Evolutionary conservation across 257 asterid genomes (phyloP), one percentile per base, ranked within the genome.

Genomic region (Plantago ovata): DNA sequence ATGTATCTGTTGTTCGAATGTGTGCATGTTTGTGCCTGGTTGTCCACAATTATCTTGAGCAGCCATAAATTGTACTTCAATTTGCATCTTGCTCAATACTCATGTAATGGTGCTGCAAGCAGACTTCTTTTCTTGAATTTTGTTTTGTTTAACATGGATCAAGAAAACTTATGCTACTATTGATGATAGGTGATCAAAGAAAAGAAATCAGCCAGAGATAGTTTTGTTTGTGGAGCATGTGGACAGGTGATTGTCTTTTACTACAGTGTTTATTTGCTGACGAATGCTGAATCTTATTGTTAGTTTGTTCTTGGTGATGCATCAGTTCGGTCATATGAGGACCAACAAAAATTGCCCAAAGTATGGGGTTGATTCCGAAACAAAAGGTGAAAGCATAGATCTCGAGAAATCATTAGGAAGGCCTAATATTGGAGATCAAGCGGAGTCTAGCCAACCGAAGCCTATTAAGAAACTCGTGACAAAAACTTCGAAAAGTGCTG

Each of bases 261-360:
- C 47, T 52, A 43, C 36, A 48, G 58, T 36, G 43, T 44, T 33
- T 44, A 13, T 65, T 60, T 69, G n/a, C 38, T 18, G 43, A 16
- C 57, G 66, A 43, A 61, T 52, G 42, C 33, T 32, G 60, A 61
- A 63, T 48, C 33, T 52, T 58, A 21, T 28, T 49, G 10, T 49
- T 51, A 55, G 45, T 21, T 55, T 40, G 9, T 16, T 70, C 57
- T 47, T 57, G 18, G 73, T 53, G 21, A 58, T 70, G 36, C 51
- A 66, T 64, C 87, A 93, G 99, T 87, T 79, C 75, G 97, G 97
- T 75, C 99, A 93, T 72, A 93, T 93, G 99, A 82, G 97, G 77
- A 93, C 99, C 70, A 93, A 93, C 83, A 93, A 93, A 77, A 77
- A 89, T 76, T 93, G 97, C 75, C 99, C 99, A 70, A 93, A 82